Conservation (phyloP, 2,329 filamentous ascomycete genomes). For the Helminthosporium solani region DNA sequence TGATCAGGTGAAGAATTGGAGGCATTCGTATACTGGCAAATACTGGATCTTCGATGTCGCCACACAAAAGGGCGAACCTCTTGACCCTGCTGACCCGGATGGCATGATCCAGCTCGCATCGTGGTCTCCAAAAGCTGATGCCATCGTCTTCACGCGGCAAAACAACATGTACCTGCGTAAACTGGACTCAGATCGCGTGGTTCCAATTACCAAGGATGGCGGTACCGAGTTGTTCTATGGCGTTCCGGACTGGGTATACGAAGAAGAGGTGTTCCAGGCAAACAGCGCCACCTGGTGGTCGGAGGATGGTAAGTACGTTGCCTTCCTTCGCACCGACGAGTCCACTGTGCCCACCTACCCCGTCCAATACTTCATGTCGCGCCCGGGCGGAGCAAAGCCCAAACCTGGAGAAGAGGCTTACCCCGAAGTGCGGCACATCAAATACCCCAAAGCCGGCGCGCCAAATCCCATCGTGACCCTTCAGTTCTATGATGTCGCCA, state of each 20-base stretch:
- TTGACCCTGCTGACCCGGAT: constrained; percentile 68
- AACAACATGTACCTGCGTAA: constrained; percentile 88
- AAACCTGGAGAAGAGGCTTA: constrained; percentile 77
- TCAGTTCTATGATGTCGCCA: constrained; percentile 81
- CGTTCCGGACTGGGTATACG: constrained; percentile 96
- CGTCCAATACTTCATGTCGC: constrained; percentile 86
- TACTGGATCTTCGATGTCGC: constrained; percentile 95
- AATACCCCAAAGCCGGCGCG: constrained; percentile 94
- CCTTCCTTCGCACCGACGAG: constrained; percentile 93
- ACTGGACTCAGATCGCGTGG: constrained; percentile 59
- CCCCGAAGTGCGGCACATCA: constrained; percentile 86
- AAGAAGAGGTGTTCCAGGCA: constrained; percentile 77
- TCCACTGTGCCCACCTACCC: constrained; percentile 88
- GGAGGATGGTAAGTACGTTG: constrained; percentile 80
- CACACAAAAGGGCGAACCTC: constrained; percentile 71
- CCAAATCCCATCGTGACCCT: constrained; percentile 89
- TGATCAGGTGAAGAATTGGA: constrained; percentile 73
- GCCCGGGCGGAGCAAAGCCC: constrained; percentile 73
- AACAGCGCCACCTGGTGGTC: constrained; percentile 96
- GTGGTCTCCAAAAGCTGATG: constrained; percentile 86
- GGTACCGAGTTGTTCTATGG: constrained; percentile 90
- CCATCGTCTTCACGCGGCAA: constrained; percentile 82
- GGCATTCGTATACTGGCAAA: constrained; percentile 79
- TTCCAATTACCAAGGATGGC: constrained; percentile 81
- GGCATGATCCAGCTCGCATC: constrained; percentile 77